Evolutionary conservation across 345 rosid genomes (phyloP).

Genomic region (Dipteronia dyeriana): DNA sequence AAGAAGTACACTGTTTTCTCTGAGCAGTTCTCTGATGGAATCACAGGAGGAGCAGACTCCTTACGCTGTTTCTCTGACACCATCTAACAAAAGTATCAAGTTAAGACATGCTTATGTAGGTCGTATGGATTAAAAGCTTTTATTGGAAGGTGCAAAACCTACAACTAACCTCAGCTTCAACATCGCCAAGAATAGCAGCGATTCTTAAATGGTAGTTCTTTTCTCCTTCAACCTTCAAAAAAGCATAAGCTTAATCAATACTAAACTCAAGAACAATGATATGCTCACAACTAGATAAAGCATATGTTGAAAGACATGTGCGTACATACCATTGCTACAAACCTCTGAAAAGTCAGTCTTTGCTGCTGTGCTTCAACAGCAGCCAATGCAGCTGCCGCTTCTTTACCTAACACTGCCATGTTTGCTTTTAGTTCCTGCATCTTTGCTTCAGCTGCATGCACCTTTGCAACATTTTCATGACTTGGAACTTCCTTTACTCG

Average conservation of each 20-base stretch:
- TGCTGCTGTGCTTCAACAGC: constrained; percentile 96
- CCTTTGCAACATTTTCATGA: constrained; percentile 89
- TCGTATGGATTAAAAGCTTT: constrained; percentile 11
- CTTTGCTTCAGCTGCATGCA: constrained; percentile 81
- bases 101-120: constrained; percentile 7
- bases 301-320: not conserved
- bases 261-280: constrained; percentile 13
- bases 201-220: constrained; percentile 80
- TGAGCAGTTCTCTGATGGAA: constrained; percentile 57
- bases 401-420: constrained; percentile 97
- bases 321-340: constrained; percentile 74
- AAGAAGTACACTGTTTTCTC: constrained; percentile 75
- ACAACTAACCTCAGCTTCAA: constrained; percentile 95
- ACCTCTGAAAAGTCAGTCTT: constrained; percentile 87
- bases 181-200: constrained; percentile 88
- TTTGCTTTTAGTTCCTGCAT: constrained; percentile 87
- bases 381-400: constrained; percentile 94
- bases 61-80: constrained; percentile 90
- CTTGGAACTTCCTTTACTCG: constrained; percentile 79
- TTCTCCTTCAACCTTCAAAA: constrained; percentile 89
- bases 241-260: constrained; percentile 7
- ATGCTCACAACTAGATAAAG: constrained; percentile 18
- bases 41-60: constrained; percentile 91
- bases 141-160: not conserved
- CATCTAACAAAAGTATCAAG: constrained; percentile 53